Conservation (phyloP, 345 rosid genomes). For the Odontarrhena argentea region DNA sequence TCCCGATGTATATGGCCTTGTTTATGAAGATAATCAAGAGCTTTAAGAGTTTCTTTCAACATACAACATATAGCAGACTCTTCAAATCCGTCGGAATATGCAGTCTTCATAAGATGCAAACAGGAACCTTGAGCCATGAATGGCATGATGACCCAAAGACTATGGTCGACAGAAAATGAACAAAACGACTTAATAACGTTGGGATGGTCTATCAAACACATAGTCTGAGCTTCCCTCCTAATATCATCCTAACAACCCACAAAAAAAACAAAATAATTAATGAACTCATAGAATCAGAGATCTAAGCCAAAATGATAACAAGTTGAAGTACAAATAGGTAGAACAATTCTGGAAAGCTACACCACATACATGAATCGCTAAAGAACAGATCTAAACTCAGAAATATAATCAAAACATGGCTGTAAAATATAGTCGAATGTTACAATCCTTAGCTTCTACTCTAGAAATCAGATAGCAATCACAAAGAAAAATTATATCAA, state of each 20-base stretch:
- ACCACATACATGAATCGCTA: background rate
- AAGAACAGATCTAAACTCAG: conserved; percentile 4
- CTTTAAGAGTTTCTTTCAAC: conserved; percentile 95
- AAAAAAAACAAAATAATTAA: background rate
- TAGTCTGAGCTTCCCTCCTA: conserved; percentile 92
- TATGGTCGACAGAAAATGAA: conserved; percentile 82
- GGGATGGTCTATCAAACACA: conserved; percentile 97
- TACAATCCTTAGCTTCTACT: background rate
- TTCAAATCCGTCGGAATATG: conserved; percentile 88
- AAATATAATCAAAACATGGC: background rate
- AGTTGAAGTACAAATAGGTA: conserved; percentile 6
- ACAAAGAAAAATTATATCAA: background rate
- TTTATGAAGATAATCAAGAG: conserved; percentile 89
- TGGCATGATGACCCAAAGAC: conserved; percentile 99
- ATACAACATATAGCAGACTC: conserved; percentile 90
- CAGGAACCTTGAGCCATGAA: conserved; percentile 99
- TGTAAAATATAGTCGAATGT: background rate
- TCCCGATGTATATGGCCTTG: conserved; percentile 99
- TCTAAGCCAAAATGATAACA: background rate
- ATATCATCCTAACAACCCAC: conserved; percentile 69
- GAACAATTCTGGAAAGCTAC: conserved; percentile 5
- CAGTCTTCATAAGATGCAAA: conserved; percentile 94
- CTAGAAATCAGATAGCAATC: background rate
- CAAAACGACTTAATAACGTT: conserved; percentile 84
- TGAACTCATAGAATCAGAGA: background rate